These are phyloP conservation scores for Cladorrhinum sp. DNA, from an alignment of 2,329 filamentous ascomycete species.

Conservation along the genomic window DNA sequence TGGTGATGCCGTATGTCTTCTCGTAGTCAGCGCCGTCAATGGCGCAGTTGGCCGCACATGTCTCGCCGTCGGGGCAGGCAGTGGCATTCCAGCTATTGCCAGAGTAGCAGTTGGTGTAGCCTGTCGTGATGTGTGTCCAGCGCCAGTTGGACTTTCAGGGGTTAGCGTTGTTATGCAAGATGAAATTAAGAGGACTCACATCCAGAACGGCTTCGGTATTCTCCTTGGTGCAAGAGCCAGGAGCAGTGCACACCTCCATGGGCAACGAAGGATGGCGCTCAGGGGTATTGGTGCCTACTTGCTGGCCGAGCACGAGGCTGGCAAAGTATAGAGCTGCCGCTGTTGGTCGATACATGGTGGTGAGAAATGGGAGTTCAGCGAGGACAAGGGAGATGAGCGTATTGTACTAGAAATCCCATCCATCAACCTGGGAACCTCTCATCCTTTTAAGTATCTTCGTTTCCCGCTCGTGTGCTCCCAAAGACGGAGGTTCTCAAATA, in stretches of 20 bases:
- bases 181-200: conserved; percentile 15
- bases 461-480: background rate
- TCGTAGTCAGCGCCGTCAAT: conserved; percentile 47
- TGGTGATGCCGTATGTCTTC: conserved; percentile 46
- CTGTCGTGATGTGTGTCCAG: conserved; percentile 44
- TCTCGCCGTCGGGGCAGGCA: conserved; percentile 40
- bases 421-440: background rate
- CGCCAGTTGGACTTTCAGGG: conserved; percentile 43
- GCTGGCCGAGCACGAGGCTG: conserved; percentile 32
- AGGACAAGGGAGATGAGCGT: background rate
- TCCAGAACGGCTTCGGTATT: conserved; percentile 47
- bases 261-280: conserved; percentile 47
- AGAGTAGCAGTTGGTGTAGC: conserved; percentile 47
- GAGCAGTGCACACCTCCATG: conserved; percentile 44
- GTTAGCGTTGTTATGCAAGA: background rate
- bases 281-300: conserved; percentile 38
- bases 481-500: background rate
- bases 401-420: too few relatives aligned
- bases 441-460: background rate
- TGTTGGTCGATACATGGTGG: conserved; percentile 24
- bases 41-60: conserved; percentile 44
- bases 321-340: conserved; percentile 28
- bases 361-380: background rate
- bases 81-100: conserved; percentile 36
- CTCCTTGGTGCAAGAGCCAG: conserved; percentile 42